These are phyloP conservation scores for Trichophaea hybrida DNA, from an alignment of 2,329 filamentous ascomycete species.

Conservation along the genomic window DNA sequence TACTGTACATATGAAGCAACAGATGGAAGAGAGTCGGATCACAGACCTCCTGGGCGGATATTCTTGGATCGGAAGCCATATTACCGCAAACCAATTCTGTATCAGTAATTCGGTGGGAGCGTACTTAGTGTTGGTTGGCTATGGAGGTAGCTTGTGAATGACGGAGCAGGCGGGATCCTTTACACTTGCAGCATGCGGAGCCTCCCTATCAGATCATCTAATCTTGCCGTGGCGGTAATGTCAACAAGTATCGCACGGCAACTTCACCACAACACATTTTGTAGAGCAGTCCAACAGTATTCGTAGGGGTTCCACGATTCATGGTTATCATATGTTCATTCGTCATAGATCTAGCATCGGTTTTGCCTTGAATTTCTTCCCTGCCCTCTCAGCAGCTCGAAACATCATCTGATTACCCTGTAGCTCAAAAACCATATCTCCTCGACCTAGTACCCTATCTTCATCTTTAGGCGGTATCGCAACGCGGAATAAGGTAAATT, in stretches of 20 bases:
- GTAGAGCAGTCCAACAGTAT: too few relatives aligned
- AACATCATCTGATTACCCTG: conserved; percentile 77
- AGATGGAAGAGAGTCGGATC: neutral
- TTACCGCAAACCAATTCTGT: neutral
- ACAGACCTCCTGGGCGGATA: conserved; percentile 25
- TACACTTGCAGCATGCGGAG: neutral
- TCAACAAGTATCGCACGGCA: too few relatives aligned
- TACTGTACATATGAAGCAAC: conserved; percentile 1
- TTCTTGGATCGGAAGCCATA: conserved; percentile 17
- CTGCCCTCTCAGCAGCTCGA: conserved; percentile 69
- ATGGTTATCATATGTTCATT: too few relatives aligned
- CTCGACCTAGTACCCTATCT: conserved; percentile 16
- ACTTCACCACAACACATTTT: too few relatives aligned
- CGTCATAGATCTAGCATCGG: conserved; percentile 54
- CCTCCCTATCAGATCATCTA: neutral
- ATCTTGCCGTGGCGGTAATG: conserved; percentile 29
- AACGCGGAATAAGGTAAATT: conserved; percentile 72
- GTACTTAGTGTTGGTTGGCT: conserved; percentile 4
- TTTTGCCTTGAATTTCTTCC: conserved; percentile 80
- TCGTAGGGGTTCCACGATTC: too few relatives aligned
- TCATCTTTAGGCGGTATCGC: conserved; percentile 40
- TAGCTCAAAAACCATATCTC: conserved; percentile 59
- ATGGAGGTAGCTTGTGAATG: conserved; percentile 1
- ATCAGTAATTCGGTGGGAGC: neutral
- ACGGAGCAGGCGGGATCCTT: conserved; percentile 2